Percentiles rank a stretch among this genome's conserved stretches.
Conservation (phyloP, 768 basidiomycete species). For the Kondoa subrosea region DNA sequence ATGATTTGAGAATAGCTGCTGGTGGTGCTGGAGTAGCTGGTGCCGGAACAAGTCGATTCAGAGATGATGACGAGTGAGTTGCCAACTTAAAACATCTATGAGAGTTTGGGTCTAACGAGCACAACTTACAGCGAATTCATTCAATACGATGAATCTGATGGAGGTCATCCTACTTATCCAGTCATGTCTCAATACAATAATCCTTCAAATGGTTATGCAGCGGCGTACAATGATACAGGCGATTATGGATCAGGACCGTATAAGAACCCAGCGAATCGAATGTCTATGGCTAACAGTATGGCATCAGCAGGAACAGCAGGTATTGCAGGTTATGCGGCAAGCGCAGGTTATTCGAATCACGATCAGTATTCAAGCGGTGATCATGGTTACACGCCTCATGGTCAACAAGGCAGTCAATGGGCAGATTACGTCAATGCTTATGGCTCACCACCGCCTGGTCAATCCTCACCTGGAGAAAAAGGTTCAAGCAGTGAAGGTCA, state of each 20-base stretch:
- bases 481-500: background rate
- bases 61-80: slow-evolving; percentile 21
- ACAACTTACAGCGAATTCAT: slow-evolving; percentile 8
- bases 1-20: slow-evolving; percentile 26
- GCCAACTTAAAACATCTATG: background rate
- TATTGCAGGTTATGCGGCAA: background rate
- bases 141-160: slow-evolving; percentile 15
- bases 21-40: slow-evolving; percentile 28
- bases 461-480: background rate
- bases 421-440: slow-evolving; percentile 7
- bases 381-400: background rate
- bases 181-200: slow-evolving; percentile 15
- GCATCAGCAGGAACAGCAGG: slow-evolving; percentile 5
- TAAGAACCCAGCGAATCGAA: background rate
- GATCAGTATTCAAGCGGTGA: background rate
- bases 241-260: background rate
- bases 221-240: background rate
- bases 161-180: slow-evolving; percentile 11
- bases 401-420: background rate
- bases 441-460: background rate
- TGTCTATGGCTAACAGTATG: background rate
- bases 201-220: background rate
- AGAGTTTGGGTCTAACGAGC: too few relatives aligned
- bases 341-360: background rate
- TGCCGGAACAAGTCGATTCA: slow-evolving; percentile 25